Base-by-base conservation (phyloP, 2,329 filamentous ascomycete genomes). In the Cladosporium sp. region DNA sequence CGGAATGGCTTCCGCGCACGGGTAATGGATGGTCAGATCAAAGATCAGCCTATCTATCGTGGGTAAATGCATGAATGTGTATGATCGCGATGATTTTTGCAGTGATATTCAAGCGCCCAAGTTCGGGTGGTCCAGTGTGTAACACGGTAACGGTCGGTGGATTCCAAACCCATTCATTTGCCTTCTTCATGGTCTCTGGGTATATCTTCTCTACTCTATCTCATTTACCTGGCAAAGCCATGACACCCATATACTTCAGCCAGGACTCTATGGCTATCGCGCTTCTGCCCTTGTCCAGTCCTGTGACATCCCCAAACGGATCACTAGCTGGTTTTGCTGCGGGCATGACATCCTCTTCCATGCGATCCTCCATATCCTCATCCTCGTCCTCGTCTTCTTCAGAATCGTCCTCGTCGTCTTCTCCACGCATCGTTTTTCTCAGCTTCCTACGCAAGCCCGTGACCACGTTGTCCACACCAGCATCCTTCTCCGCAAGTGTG, bases 401-500 rank as follows among this genome's bases (percentile, higher is more conserved):
- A 2, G 67, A 68, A 9, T 72, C 72, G 7, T 83, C 80, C 1
- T 83, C 81, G 2, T 79, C 78, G 0, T 57, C 59, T 8, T 54
- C 53, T 8, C 57, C 58, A n/a, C 57, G 60, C 57, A 43, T 50
- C 52, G 25, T 55, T 42, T 55, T 45, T 20, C 53, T 56, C 20
- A 78, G 59, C 50, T 69, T 73, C 57, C 79, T 76, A 62, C 68
- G 77, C 62, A 93, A 66, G 0, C 88, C 88, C 0, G 87, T 92
- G 32, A 83, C 76, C 39, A 91, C 84, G 58, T 81, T 84, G 60
- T 86, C 79, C 9, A 85, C 67, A 6, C 87, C 88, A 52, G 65
- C 62, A 52, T 78, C 80, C 45, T 79, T 76, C 72, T 93, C 88
- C 59, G 84, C 83, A 3, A 80, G 72, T 2, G 86, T 92, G 65